Evolutionary conservation across 768 basidiomycete genomes (phyloP).

Genomic region (Tephrocybe sp.): DNA sequence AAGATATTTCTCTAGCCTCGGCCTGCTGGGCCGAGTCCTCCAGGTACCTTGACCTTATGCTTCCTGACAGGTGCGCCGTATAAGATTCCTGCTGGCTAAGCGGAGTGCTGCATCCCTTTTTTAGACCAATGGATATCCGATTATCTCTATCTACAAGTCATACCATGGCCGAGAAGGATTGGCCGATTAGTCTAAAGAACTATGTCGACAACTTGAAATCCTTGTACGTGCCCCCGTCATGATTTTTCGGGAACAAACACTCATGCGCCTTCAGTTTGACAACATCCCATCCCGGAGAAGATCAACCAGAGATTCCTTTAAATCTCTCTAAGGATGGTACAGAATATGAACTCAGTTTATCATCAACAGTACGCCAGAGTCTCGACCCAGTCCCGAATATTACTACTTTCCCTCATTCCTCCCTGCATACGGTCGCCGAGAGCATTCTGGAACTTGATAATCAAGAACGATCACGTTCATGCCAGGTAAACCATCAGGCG

Average conservation of each 20-base stretch:
- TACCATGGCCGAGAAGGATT: conserved; percentile 23
- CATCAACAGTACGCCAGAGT: conserved; percentile 46
- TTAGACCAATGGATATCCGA: conserved; percentile 57
- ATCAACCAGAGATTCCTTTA: conserved; percentile 48
- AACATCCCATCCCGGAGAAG: conserved; percentile 19
- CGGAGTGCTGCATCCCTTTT: background rate
- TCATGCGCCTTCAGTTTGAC: conserved; percentile 31
- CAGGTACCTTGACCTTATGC: conserved; percentile 43
- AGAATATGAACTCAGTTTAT: conserved; percentile 45
- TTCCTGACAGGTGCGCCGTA: conserved; percentile 52
- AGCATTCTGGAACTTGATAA: conserved; percentile 53
- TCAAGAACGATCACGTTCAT: conserved; percentile 45
- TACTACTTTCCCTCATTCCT: conserved; percentile 2
- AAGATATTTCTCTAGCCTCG: conserved; percentile 11
- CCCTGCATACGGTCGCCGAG: conserved; percentile 35
- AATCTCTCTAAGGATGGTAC: conserved; percentile 31
- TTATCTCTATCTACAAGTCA: conserved; percentile 37
- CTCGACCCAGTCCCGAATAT: conserved; percentile 20
- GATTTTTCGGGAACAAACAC: background rate
- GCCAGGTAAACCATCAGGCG: conserved; percentile 43
- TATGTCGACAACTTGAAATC: conserved; percentile 37
- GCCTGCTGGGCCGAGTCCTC: conserved; percentile 35
- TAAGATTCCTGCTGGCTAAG: background rate
- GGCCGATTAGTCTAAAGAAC: conserved; percentile 37
- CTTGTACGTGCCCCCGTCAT: conserved; percentile 36